Evolutionary conservation across 2,329 filamentous ascomycete species (phyloP).

Genomic region (Botryotinia convoluta): DNA sequence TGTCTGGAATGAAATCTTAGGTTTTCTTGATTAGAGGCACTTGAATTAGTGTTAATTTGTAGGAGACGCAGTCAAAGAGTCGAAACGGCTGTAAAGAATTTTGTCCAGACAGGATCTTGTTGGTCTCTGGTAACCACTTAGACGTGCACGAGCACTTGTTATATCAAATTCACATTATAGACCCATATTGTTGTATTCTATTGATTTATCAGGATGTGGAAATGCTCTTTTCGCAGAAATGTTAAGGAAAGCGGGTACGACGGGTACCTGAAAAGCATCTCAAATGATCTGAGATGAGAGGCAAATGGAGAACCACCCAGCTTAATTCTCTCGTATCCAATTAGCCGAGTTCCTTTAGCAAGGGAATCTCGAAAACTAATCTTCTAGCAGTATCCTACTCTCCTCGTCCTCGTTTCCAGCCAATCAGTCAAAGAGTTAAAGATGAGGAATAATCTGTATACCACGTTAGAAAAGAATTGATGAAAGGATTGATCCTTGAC

Average conservation of each 20-base stretch:
- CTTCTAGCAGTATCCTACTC: background rate
- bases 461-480: background rate
- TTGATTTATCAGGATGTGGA: background rate
- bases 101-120: background rate
- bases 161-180: background rate
- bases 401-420: background rate
- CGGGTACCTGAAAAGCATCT: background rate
- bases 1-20: fast-evolving
- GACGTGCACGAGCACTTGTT: background rate
- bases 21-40: fast-evolving
- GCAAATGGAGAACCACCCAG: background rate
- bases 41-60: fast-evolving
- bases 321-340: background rate
- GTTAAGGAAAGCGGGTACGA: background rate
- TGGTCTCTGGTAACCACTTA: background rate
- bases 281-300: background rate
- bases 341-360: background rate
- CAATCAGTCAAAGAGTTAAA: background rate
- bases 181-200: background rate
- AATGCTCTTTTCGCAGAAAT: background rate
- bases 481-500: background rate
- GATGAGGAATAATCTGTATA: background rate
- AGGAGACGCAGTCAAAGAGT: background rate
- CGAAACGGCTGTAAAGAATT: background rate
- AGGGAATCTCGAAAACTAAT: fast-evolving